Evolutionary conservation across 1,284 basidiomycete species (phyloP), one percentile per base, ranked within the genome.

Genomic region (Cryptococcus hybrid): DNA sequence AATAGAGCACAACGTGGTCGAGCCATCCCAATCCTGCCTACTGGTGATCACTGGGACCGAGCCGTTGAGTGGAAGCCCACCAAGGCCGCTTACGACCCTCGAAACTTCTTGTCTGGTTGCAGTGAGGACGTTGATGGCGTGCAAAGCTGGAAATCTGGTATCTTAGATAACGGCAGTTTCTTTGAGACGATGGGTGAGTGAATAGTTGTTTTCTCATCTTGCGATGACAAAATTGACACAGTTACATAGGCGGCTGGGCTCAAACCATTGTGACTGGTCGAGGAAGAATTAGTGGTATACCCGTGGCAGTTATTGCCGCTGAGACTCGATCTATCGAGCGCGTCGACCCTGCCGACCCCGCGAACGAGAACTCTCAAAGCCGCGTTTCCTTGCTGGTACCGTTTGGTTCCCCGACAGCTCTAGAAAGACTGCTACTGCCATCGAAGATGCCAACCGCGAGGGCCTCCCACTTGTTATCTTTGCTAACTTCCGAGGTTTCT

Each of bases 401-500:
- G 96, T 86, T 53, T 99, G 96, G 96, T 99, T 98, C 80, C 96
- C 96, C 51, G 99, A 99, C 80, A 95, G 91, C 35, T 94, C 96
- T n/a, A 95, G 97, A 83, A 99, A 99, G 85, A 99, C 96, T 30
- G 96, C 95, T 7, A 96, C 98, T 73, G 94, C 96, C 13, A 99
- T 99, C 81, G 92, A 94, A 78, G 96, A 99, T 81, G 92, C 99
- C 82, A 90, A 95, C 81, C 88, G 93, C 52, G 96, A 99, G 79
- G 92, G 91, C 44, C 83, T 99, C 24, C 96, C 96, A 3, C 84
- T 99, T 61, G 92, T 99, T 78, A 95, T 99, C 78, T 97, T 99
- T 70, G 96, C 96, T 62, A 99, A 99, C 83, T 99, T 96, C 94
- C 92, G 96, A 83, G 96, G 96, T 42, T 99, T 99, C 87, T 99